Base-by-base conservation (phyloP, 192 early-diverging fungal genomes). In the Coemansia sp. region DNA sequence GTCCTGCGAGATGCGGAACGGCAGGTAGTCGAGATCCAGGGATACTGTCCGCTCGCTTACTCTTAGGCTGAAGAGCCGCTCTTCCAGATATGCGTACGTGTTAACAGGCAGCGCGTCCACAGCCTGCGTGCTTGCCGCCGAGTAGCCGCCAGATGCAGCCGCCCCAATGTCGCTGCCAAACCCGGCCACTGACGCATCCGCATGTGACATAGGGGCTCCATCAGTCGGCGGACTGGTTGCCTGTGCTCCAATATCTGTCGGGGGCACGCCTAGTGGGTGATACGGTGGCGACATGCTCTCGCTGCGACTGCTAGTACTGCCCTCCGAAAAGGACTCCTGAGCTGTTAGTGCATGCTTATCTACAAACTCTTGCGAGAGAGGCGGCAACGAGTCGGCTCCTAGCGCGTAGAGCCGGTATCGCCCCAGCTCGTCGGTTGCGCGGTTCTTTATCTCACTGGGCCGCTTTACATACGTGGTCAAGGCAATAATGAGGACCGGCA, bases 1-100 rank as follows among this genome's bases (percentile, higher is more conserved):
- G 37, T 82, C 79, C 37, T 82, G 79, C 63, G 79, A 82, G 62
- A 82, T 82, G 16, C 79, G 66, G 66, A 73, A 82, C 21, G 79
- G 79, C 55, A 82, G 63, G 53, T 82, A 82, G 36, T 59, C 67
- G 28, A 82, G 70, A 18, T 76, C 73, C 38, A 73, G 26, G 0
- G 64, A 40, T 38, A 59, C 60, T 28, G 64, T 76, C 45, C 31
- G 26, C 3, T 59, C 60, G 50, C 20, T 39, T 31, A 70, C 66
- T 1, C 48, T 38, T 61, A 82, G 53, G 16, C 59, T 56, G 56
- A 82, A 76, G 45, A 76, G 37, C 16, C 79, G 73, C 79, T 82
- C 79, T 33, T 82, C 79, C 31, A 82, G 48, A 40, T 73, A 82
- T 21, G 79, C 73, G 45, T 73, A 82, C 38, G 63, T 67, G 64